Percentiles rank a stretch among this genome's conserved stretches.
phyloP scores from a whole-genome alignment of 352 stramenopile genomes.

The Salisapilia sapeloensis region DNA sequence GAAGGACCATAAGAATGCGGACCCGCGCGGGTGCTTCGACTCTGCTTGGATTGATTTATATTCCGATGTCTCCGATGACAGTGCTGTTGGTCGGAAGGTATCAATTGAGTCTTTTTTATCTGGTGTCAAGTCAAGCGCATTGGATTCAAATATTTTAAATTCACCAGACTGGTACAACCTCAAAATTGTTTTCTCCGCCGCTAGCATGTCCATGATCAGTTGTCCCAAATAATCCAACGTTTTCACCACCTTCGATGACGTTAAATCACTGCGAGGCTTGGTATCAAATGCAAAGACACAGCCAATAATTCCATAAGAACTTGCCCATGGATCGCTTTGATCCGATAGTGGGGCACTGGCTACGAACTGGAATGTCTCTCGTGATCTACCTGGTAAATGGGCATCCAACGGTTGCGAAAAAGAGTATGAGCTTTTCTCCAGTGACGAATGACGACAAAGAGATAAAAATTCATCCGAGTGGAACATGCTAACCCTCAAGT shows the following conservation, averaged over 20 bases:
- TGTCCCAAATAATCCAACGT: conserved; percentile 41
- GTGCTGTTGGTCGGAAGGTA: too few species aligned
- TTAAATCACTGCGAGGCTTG: conserved; percentile 11
- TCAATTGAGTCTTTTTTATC: too few species aligned
- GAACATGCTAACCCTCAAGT: conserved; percentile 23
- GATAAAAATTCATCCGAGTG: conserved; percentile 36
- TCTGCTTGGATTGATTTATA: too few species aligned
- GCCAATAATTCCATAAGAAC: conserved; percentile 12
- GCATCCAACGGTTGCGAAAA: conserved; percentile 23
- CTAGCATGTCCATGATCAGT: conserved; percentile 40
- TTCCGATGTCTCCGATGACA: too few species aligned
- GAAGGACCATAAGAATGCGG: too few species aligned
- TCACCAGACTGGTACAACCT: conserved; percentile 40
- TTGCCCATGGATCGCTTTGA: conserved; percentile 2
- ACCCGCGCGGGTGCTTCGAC: too few species aligned
- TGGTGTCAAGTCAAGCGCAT: conserved; percentile 9
- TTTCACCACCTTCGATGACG: conserved; percentile 24
- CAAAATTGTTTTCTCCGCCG: conserved; percentile 34
- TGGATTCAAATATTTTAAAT: conserved; percentile 37
- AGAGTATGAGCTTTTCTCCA: conserved; percentile 22
- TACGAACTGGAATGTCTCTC: conserved; percentile 43
- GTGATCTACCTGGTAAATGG: too few species aligned
- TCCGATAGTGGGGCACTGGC: conserved; percentile 26
- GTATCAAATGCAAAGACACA: conserved; percentile 50
- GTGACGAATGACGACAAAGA: conserved; percentile 27